Conservation (phyloP, 2,329 filamentous ascomycete genomes). For the Scedosporium boydii region DNA sequence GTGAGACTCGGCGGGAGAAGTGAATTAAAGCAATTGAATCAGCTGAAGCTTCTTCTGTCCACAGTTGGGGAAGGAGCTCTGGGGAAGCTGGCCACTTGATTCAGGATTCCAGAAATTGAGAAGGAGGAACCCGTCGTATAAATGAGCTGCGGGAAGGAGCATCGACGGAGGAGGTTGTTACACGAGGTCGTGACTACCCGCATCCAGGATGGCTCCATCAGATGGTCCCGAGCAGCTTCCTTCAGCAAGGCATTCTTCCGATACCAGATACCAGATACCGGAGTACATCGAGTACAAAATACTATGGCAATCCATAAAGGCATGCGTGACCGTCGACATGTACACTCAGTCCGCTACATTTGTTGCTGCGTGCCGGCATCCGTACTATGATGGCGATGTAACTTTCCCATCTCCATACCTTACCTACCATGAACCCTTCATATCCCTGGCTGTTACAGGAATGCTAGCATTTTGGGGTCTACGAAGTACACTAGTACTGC, state of each 20-base stretch:
- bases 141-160: conserved; percentile 3
- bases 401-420: too few species aligned
- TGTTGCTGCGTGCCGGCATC: too few species aligned
- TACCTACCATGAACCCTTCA: too few species aligned
- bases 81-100: not conserved
- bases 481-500: too few species aligned
- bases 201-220: not conserved
- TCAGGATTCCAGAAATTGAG: not conserved
- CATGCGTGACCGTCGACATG: too few species aligned
- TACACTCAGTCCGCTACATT: too few species aligned
- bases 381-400: too few species aligned
- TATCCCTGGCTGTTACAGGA: too few species aligned
- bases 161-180: not conserved
- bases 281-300: too few species aligned
- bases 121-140: not conserved
- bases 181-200: not conserved
- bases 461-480: too few species aligned
- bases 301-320: too few species aligned
- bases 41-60: not conserved
- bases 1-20: not conserved
- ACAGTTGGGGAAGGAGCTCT: not conserved
- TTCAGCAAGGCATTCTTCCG: not conserved
- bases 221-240: not conserved
- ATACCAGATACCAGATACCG: not conserved
- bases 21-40: not conserved